phyloP scores from a whole-genome alignment of 805 yeast species.

The Clavispora phyllophila region DNA sequence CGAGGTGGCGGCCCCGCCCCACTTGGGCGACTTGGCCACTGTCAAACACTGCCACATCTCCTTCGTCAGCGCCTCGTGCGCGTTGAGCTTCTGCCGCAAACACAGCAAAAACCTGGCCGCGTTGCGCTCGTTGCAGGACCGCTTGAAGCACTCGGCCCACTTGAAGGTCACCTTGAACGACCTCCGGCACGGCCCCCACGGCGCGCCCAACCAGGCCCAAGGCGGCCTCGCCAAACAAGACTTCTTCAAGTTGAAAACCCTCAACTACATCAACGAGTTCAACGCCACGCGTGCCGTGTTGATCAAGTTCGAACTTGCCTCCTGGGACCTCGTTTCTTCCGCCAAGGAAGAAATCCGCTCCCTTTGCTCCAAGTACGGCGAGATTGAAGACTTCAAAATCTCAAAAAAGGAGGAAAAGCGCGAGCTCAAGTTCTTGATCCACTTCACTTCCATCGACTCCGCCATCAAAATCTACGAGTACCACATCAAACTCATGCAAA shows the following conservation, averaged over 20 bases:
- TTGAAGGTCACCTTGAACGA: conserved; percentile 29
- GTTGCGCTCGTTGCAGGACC: conserved; percentile 19
- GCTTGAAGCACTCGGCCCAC: conserved; percentile 21
- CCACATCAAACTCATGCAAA: conserved; percentile 17
- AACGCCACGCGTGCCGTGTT: conserved; percentile 34
- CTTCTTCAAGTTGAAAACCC: conserved; percentile 35
- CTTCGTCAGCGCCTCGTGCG: conserved; percentile 30
- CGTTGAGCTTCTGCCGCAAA: conserved; percentile 29
- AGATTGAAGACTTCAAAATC: conserved; percentile 32
- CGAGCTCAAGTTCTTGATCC: conserved; percentile 18
- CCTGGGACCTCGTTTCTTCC: conserved; percentile 8
- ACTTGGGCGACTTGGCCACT: conserved; percentile 18
- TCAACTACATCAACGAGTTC: conserved; percentile 35
- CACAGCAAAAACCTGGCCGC: conserved; percentile 24
- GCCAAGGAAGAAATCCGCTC: conserved; percentile 19
- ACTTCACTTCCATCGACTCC: conserved; percentile 42
- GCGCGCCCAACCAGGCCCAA: conserved; percentile 1
- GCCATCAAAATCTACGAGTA: conserved; percentile 43
- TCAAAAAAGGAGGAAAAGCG: conserved; percentile 3
- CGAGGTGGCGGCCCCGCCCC: conserved; percentile 26
- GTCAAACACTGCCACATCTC: conserved; percentile 31
- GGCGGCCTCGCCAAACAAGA: conserved; percentile 20
- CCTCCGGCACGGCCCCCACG: not conserved
- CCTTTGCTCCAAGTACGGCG: conserved; percentile 38
- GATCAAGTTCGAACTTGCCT: conserved; percentile 11